Conservation (phyloP, 768 basidiomycete genomes). For the Lentinula detonsa region DNA sequence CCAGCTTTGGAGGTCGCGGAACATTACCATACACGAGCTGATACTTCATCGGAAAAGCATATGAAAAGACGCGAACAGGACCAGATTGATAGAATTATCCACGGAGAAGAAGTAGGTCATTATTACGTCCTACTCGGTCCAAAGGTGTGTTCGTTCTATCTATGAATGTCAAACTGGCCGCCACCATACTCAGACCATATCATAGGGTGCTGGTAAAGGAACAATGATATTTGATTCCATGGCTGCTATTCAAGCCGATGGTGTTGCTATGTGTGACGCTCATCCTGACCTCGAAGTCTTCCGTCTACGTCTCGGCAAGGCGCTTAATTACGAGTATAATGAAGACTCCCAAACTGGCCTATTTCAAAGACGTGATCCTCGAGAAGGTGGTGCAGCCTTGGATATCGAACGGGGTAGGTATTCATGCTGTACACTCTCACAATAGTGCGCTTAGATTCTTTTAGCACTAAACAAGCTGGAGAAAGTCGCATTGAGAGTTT, state of each 20-base stretch:
- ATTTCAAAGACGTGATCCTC: constrained; percentile 78
- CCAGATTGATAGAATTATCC: constrained; percentile 69
- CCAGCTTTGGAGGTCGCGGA: constrained; percentile 72
- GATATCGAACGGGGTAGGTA: constrained; percentile 72
- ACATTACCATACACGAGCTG: constrained; percentile 30
- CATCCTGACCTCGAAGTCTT: constrained; percentile 88
- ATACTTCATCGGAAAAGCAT: constrained; percentile 33
- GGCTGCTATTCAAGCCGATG: constrained; percentile 62
- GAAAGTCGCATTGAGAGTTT: constrained; percentile 72
- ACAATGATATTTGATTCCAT: constrained; percentile 84
- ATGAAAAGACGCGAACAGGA: constrained; percentile 72
- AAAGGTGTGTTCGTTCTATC: constrained; percentile 40
- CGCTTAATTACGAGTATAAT: constrained; percentile 80
- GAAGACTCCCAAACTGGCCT: constrained; percentile 77
- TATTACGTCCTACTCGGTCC: constrained; percentile 76
- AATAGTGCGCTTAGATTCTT: neutral
- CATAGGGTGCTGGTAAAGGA: constrained; percentile 73
- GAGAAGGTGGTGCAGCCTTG: constrained; percentile 76
- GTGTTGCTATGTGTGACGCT: constrained; percentile 74
- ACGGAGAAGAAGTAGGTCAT: constrained; percentile 62
- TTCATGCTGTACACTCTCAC: neutral
- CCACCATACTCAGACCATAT: constrained; percentile 2
- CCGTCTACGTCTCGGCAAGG: constrained; percentile 77
- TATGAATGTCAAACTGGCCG: neutral
- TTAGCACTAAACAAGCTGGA: constrained; percentile 76